Percentiles rank a stretch among this genome's conserved stretches.
Conservation (phyloP, 805 yeast species). For the Kodamaea nitidulidarum region DNA sequence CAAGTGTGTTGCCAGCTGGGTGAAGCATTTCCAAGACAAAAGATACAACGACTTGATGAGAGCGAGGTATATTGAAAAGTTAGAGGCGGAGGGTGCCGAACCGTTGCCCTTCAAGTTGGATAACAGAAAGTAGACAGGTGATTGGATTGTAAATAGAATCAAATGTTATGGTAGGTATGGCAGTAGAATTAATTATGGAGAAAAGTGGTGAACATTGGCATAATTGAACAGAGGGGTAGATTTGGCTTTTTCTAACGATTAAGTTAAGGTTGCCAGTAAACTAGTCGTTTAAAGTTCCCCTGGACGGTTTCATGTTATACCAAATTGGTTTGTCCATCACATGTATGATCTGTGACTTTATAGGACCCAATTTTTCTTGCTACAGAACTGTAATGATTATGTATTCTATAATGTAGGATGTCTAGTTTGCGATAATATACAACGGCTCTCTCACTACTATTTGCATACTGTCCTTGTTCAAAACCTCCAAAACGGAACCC, state of each 20-base stretch:
- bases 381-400: neutral
- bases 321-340: too few relatives aligned
- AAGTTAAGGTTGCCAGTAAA: too few relatives aligned
- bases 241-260: too few relatives aligned
- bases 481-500: slow-evolving; percentile 44
- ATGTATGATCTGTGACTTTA: too few relatives aligned
- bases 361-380: too few relatives aligned
- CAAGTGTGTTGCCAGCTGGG: slow-evolving; percentile 88
- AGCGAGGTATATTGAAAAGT: slow-evolving; percentile 61
- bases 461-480: slow-evolving; percentile 16
- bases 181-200: too few relatives aligned
- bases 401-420: neutral
- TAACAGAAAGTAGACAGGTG: slow-evolving; percentile 13
- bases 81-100: slow-evolving; percentile 63
- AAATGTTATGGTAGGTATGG: too few relatives aligned
- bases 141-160: neutral
- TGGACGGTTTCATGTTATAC: too few relatives aligned
- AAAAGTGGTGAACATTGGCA: too few relatives aligned
- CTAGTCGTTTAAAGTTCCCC: too few relatives aligned
- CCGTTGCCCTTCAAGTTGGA: slow-evolving; percentile 28
- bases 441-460: slow-evolving; percentile 30
- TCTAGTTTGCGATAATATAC: slow-evolving; percentile 23
- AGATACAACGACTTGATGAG: slow-evolving; percentile 72
- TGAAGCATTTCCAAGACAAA: slow-evolving; percentile 82
- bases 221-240: too few relatives aligned